Percentiles rank a stretch among this genome's conserved stretches.
These are phyloP conservation scores for Phialemonium atrogriseum DNA, from an alignment of 2,329 filamentous ascomycete genomes.

Conservation along the genomic window DNA sequence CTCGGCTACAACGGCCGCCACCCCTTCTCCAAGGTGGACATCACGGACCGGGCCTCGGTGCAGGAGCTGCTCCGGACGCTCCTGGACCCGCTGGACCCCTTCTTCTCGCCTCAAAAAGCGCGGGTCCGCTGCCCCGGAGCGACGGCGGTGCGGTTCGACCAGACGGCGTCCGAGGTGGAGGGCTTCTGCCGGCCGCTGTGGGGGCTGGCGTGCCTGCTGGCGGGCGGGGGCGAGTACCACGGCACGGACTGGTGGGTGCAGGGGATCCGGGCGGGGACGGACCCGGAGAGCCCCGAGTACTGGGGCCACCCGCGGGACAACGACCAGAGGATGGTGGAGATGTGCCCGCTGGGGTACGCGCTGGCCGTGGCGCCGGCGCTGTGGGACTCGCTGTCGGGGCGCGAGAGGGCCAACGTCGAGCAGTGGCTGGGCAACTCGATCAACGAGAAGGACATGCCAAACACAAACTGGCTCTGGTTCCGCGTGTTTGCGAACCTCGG, in stretches of 20 bases:
- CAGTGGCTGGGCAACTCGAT: constrained; percentile 66
- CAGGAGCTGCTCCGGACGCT: constrained; percentile 54
- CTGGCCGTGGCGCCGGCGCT: constrained; percentile 60
- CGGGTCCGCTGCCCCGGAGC: constrained; percentile 59
- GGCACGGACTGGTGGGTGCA: constrained; percentile 60
- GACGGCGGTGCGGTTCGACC: constrained; percentile 70
- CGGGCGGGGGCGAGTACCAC: constrained; percentile 57
- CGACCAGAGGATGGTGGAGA: constrained; percentile 79
- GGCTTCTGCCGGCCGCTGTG: constrained; percentile 68
- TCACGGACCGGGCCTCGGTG: constrained; percentile 45
- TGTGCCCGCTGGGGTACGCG: constrained; percentile 70
- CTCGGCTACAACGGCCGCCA: constrained; percentile 46
- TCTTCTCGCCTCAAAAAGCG: constrained; percentile 60
- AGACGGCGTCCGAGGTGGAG: constrained; percentile 69
- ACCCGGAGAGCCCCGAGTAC: constrained; percentile 61
- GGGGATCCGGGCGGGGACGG: constrained; percentile 62
- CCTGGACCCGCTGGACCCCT: constrained; percentile 61
- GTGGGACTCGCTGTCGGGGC: constrained; percentile 56
- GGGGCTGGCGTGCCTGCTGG: constrained; percentile 64
- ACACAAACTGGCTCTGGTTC: constrained; percentile 70
- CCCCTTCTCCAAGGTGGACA: constrained; percentile 44
- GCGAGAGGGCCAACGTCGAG: constrained; percentile 58
- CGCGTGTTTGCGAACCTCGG: constrained; percentile 77
- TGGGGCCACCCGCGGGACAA: constrained; percentile 71
- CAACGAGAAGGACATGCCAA: constrained; percentile 71